Conservation (phyloP, 2,329 filamentous ascomycete genomes). For the Botrytis cinerea region DNA sequence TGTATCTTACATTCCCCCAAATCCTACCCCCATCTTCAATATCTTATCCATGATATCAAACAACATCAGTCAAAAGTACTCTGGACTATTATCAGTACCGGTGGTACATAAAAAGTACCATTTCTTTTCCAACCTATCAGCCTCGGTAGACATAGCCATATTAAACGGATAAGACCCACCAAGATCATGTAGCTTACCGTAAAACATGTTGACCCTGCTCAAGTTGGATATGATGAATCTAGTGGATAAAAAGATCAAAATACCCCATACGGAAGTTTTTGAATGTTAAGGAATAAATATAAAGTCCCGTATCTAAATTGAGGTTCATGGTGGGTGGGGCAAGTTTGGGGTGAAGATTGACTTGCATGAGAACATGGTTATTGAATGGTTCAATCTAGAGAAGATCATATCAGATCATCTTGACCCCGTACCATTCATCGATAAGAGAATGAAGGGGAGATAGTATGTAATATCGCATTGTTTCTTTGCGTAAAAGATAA, state of each 20-base stretch:
- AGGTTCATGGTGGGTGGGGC: constrained; percentile 2
- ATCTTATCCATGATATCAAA: constrained; percentile 11
- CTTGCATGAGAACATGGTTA: constrained; percentile 5
- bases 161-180: constrained; percentile 13
- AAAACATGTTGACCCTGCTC: constrained; percentile 21
- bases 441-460: neutral
- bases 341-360: neutral
- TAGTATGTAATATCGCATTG: neutral
- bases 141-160: constrained; percentile 13
- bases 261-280: neutral
- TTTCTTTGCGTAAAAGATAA: neutral
- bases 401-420: constrained; percentile 12
- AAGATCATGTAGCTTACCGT: constrained; percentile 17
- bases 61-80: neutral
- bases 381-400: constrained; percentile 2
- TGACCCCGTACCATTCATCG: constrained; percentile 6
- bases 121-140: constrained; percentile 5
- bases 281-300: neutral
- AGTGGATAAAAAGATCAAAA: neutral
- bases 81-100: neutral
- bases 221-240: neutral
- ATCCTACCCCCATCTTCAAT: neutral
- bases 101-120: neutral
- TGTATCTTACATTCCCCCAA: neutral
- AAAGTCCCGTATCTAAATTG: neutral